Evolutionary conservation across 2,329 filamentous ascomycete species (phyloP), one percentile per base, ranked within the genome.

Genomic region (Ophiostoma australiae): DNA sequence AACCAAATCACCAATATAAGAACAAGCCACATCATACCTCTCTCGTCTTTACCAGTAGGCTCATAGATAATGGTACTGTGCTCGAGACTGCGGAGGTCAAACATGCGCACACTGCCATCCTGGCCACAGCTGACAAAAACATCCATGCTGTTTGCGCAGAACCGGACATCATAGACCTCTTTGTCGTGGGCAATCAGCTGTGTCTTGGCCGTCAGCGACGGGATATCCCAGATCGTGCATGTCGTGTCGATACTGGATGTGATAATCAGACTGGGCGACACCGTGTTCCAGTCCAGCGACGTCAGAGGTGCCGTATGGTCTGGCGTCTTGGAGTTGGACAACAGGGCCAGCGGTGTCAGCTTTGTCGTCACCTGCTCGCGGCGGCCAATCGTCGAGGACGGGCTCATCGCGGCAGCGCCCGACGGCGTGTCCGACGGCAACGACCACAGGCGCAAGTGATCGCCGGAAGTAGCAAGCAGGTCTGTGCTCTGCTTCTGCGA

Each of bases 31-130:
- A 74, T 82, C 39, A 74, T 82, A 93, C 91, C 86, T 83, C 87
- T 82, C 65, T 90, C 88, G 73, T 90, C 89, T 81, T 97, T 97
- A 75, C 93, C 91, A 0, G 92, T 94, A 4, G 95, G 95, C 80
- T 99, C 95, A 79, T 99, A 99, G 74, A 99, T 99, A 79, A 99
- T 99, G 69, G 95, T 99, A 75, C 94, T 97, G 80, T 99, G 95
- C 79, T 99, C 95, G 70, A 99, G 82, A 79, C 94, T 98, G 77
- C 95, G 89, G 73, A 99, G 84, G 80, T 99, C 95, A 80, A 99
- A 99, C 95, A 99, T 99, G 76, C 95, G 89, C 35, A 99, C 95
- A 79, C 94, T 98, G 55, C 95, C 95, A 78, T 99, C 95, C 71
- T 97, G 94, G 69, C 95, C 95, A 79, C 95, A 99, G 79, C 93